phyloP scores from a whole-genome alignment of 2,329 filamentous ascomycete genomes.

The Colletotrichum trifolii region DNA sequence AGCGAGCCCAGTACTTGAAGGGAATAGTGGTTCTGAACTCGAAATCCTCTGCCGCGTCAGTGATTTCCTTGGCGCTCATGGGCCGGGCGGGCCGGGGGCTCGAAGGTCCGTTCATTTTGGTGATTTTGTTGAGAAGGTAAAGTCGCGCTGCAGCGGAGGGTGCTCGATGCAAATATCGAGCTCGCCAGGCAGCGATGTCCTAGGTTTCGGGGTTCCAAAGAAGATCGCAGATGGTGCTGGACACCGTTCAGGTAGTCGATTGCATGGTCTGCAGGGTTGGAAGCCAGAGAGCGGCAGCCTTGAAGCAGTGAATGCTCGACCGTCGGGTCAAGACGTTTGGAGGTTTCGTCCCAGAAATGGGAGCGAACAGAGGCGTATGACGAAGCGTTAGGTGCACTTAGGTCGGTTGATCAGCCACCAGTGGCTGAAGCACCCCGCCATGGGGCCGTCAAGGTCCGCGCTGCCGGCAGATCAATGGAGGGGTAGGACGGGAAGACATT shows the following conservation, averaged over 20 bases:
- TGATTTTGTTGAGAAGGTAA: neutral
- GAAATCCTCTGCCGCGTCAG: conserved; percentile 80
- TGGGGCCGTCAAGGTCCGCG: conserved; percentile 29
- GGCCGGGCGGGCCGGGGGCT: conserved; percentile 61
- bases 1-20: conserved; percentile 83
- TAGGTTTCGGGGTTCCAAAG: neutral
- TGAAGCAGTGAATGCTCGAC: conserved; percentile 12
- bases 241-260: conserved; percentile 25
- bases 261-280: conserved; percentile 18
- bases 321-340: conserved; percentile 26
- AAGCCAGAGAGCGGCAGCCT: conserved; percentile 31
- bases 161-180: neutral
- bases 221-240: conserved; percentile 16
- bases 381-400: conserved; percentile 24
- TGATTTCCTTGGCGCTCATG: conserved; percentile 81
- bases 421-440: conserved; percentile 36
- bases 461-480: conserved; percentile 13
- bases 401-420: conserved; percentile 16
- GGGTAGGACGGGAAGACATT: conserved; percentile 33
- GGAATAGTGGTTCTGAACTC: conserved; percentile 82
- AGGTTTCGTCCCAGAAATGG: conserved; percentile 28
- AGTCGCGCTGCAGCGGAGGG: neutral
- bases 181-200: conserved; percentile 2
- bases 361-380: conserved; percentile 19
- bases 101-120: conserved; percentile 43